phyloP scores from a whole-genome alignment of 345 rosid species.

The Pseudoturritis turrita region DNA sequence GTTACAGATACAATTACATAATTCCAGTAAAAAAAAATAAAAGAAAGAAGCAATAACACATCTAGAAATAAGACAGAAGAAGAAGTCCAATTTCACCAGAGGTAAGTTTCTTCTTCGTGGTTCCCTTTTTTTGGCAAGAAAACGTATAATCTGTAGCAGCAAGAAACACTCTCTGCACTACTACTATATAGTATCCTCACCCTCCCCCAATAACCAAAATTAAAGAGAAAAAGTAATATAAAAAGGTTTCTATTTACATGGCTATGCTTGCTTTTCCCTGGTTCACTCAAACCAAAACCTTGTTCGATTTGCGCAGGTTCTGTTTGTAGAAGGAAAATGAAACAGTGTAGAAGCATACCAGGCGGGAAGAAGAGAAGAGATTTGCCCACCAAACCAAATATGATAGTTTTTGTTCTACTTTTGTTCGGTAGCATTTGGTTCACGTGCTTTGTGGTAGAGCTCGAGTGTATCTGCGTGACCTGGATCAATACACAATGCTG shows the following conservation, averaged over 20 bases:
- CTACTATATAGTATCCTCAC: constrained; percentile 10
- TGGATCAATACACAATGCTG: constrained; percentile 90
- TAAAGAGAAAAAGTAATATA: constrained; percentile 29
- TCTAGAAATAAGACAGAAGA: constrained; percentile 35
- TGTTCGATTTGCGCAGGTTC: constrained; percentile 11
- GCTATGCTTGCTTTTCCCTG: constrained; percentile 22
- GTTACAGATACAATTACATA: constrained; percentile 35
- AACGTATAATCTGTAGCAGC: constrained; percentile 27
- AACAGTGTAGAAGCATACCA: constrained; percentile 37
- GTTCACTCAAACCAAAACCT: constrained; percentile 10
- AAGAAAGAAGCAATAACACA: constrained; percentile 17
- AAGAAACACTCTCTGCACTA: constrained; percentile 37
- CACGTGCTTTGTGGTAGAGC: constrained; percentile 52
- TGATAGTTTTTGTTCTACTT: constrained; percentile 23
- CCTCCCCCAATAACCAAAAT: constrained; percentile 29
- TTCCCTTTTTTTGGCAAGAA: constrained; percentile 13
- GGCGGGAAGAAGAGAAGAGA: constrained; percentile 20
- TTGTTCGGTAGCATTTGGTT: constrained; percentile 31
- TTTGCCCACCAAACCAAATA: constrained; percentile 17
- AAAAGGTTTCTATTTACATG: constrained; percentile 33
- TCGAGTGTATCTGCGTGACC: constrained; percentile 56
- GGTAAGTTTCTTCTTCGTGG: constrained; percentile 27
- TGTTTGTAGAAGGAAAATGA: constrained; percentile 25
- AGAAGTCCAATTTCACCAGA: constrained; percentile 35
- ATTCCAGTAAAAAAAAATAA: neutral